These are phyloP conservation scores for Starmerella floricola DNA, from an alignment of 805 yeast genomes.

Conservation along the genomic window DNA sequence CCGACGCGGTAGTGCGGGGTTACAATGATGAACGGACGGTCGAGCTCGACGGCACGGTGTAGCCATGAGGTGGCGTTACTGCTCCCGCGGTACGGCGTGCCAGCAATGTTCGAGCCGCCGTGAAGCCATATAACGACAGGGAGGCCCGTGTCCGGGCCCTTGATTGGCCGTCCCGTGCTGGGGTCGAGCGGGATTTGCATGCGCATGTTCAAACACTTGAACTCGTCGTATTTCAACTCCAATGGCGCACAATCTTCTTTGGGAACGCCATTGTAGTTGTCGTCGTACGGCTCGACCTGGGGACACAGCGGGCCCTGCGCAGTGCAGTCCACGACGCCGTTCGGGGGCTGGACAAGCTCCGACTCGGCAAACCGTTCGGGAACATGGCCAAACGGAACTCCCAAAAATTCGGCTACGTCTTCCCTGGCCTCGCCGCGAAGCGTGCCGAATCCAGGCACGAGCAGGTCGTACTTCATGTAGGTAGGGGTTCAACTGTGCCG, in stretches of 20 bases:
- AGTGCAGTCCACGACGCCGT: conserved; percentile 11
- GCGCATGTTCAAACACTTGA: conserved; percentile 27
- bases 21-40: conserved; percentile 29
- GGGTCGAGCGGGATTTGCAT: conserved; percentile 18
- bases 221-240: conserved; percentile 24
- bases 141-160: conserved; percentile 4
- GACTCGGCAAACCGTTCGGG: conserved; percentile 12
- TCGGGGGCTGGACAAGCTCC: background rate
- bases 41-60: conserved; percentile 15
- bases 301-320: conserved; percentile 21
- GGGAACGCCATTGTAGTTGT: conserved; percentile 16
- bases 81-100: conserved; percentile 26
- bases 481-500: no score
- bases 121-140: conserved; percentile 33
- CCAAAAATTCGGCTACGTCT: conserved; percentile 13
- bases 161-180: no score
- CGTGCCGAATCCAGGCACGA: conserved; percentile 10
- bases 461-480: background rate
- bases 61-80: conserved; percentile 26
- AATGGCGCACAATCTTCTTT: conserved; percentile 14
- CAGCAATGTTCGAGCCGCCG: conserved; percentile 32
- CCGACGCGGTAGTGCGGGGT: conserved; percentile 32
- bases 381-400: conserved; percentile 15
- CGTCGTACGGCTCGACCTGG: conserved; percentile 17
- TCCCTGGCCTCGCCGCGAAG: conserved; percentile 7